Conservation (phyloP, 2,329 filamentous ascomycete species). For the Fusarium clavum region DNA sequence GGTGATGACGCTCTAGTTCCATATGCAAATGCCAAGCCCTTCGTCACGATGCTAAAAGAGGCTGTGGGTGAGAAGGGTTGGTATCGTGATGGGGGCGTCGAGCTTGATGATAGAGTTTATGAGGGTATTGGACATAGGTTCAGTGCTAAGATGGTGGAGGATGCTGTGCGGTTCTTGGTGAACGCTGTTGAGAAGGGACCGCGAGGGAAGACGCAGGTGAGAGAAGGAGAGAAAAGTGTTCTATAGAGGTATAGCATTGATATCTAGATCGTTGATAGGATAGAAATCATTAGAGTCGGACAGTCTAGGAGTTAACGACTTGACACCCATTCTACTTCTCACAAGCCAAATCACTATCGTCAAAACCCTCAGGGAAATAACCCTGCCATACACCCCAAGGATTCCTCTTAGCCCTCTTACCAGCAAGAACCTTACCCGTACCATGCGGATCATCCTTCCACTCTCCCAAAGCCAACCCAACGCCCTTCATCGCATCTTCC, state of each 20-base stretch:
- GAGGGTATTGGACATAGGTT: constrained; percentile 77
- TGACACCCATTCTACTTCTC: constrained; percentile 51
- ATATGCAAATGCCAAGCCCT: constrained; percentile 67
- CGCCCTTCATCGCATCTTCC: constrained; percentile 56
- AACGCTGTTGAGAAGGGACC: constrained; percentile 55
- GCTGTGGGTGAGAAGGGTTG: constrained; percentile 58
- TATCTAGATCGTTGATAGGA: background rate
- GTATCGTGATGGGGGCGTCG: constrained; percentile 67
- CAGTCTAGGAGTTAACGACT: constrained; percentile 53
- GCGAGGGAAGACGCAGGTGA: constrained; percentile 42
- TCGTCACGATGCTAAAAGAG: constrained; percentile 70
- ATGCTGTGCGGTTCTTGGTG: constrained; percentile 73
- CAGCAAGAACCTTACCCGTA: constrained; percentile 55
- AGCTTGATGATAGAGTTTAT: constrained; percentile 75
- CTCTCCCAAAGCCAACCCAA: constrained; percentile 57
- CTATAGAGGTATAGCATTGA: constrained; percentile 16
- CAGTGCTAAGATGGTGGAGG: constrained; percentile 72
- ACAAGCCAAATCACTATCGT: constrained; percentile 54
- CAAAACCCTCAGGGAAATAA: constrained; percentile 56
- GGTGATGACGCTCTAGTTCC: constrained; percentile 79
- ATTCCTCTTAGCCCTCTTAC: constrained; percentile 63
- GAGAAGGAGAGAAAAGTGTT: constrained; percentile 48
- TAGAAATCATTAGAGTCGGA: constrained; percentile 55
- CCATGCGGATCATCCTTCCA: constrained; percentile 68
- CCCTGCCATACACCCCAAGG: constrained; percentile 59